A percentile compares a stretch with the other conserved stretches of the same genome.
Conservation (phyloP, 441 rosid species). For the Brassica hybrid region DNA sequence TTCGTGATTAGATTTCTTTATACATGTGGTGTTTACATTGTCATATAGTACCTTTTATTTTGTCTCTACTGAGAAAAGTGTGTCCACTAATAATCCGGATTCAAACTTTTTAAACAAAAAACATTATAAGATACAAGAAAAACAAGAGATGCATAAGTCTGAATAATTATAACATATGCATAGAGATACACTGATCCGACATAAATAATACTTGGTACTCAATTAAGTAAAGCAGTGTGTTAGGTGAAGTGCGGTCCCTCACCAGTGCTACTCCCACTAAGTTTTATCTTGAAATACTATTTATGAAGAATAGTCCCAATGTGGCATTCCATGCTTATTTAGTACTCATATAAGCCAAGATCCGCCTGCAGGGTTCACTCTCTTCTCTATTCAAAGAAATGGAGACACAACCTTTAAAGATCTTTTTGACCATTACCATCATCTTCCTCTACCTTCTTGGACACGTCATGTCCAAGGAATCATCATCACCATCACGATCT, state of each 20-base stretch:
- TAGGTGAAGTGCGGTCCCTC: slow-evolving; percentile 42
- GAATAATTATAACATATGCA: not conserved
- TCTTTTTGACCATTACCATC: slow-evolving; percentile 23
- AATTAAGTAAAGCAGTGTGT: slow-evolving; percentile 33
- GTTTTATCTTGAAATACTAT: slow-evolving; percentile 18
- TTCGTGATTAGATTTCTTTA: too few species aligned
- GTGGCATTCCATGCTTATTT: slow-evolving; percentile 32
- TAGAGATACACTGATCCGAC: not conserved
- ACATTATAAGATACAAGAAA: not conserved
- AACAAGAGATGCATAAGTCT: not conserved
- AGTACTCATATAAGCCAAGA: slow-evolving; percentile 21
- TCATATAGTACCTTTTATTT: not conserved
- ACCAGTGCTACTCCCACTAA: slow-evolving; percentile 41
- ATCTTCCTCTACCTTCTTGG: slow-evolving; percentile 8
- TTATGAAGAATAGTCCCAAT: slow-evolving; percentile 8
- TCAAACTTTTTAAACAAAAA: not conserved
- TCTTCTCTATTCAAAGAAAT: slow-evolving; percentile 29
- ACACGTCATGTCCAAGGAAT: slow-evolving; percentile 10
- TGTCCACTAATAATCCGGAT: not conserved
- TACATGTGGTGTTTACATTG: too few species aligned
- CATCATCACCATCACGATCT: slow-evolving; percentile 32
- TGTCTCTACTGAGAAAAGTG: not conserved
- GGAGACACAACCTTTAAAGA: slow-evolving; percentile 31
- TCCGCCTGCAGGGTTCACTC: slow-evolving; percentile 11
- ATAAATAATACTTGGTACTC: slow-evolving; percentile 18